These are phyloP conservation scores for Trifolium pratense DNA, from an alignment of 306 rosid genomes.

Conservation along the genomic window DNA sequence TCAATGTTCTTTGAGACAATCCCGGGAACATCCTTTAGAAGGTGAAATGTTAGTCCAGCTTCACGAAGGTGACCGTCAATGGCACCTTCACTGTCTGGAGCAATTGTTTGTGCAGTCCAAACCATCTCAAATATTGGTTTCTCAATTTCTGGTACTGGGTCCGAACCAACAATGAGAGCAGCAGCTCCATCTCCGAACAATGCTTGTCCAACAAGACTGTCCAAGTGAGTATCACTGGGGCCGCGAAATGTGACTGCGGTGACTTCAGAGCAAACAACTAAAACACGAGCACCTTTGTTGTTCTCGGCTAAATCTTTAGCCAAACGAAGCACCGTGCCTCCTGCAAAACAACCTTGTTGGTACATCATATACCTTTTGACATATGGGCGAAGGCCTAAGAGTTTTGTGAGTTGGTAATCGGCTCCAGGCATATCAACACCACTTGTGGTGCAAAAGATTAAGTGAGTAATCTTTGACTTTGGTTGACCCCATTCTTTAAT, in stretches of 20 bases:
- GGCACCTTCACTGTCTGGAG: constrained; percentile 74
- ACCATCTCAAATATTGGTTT: constrained; percentile 65
- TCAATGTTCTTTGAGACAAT: constrained; percentile 47
- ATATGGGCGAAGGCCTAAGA: constrained; percentile 66
- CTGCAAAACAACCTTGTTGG: constrained; percentile 54
- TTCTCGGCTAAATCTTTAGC: constrained; percentile 52
- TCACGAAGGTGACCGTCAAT: constrained; percentile 50
- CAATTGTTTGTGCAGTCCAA: constrained; percentile 73
- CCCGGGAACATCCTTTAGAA: constrained; percentile 50
- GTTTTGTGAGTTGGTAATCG: constrained; percentile 75
- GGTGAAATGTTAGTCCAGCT: constrained; percentile 47
- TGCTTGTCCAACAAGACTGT: constrained; percentile 49
- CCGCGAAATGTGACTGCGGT: constrained; percentile 50
- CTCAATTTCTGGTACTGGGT: constrained; percentile 60
- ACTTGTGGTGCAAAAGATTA: constrained; percentile 75
- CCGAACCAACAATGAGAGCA: constrained; percentile 67
- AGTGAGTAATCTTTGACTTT: constrained; percentile 76
- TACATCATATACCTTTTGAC: constrained; percentile 84
- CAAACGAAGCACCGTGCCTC: constrained; percentile 51
- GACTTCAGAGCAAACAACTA: constrained; percentile 47
- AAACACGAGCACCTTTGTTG: constrained; percentile 51
- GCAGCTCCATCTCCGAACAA: constrained; percentile 51
- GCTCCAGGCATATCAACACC: constrained; percentile 88
- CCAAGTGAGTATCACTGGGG: constrained; percentile 44
- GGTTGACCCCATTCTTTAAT: constrained; percentile 49